Evolutionary conservation across 169 alveolate species (phyloP).

Genomic region (Pseudocohnilembus persalinus): DNA sequence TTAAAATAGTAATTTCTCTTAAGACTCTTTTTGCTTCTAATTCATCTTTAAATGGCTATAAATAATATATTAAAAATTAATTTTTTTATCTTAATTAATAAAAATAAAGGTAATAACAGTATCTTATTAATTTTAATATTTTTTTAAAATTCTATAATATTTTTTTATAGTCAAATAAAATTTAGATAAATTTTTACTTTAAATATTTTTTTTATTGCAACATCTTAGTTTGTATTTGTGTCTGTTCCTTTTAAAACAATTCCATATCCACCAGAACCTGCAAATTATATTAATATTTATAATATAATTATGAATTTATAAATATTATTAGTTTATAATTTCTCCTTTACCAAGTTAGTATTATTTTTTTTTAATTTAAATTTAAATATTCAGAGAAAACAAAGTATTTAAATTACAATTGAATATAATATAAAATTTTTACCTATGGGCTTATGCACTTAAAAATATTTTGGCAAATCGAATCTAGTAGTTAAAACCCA

Average conservation of each 20-base stretch:
- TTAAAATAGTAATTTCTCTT: slow-evolving; percentile 49
- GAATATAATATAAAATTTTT: background rate
- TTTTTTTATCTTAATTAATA: no score
- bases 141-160: background rate
- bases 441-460: slow-evolving; percentile 13
- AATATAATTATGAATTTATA: no score
- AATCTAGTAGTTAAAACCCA: slow-evolving; percentile 4
- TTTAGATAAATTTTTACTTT: background rate
- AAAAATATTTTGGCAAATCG: slow-evolving; percentile 9
- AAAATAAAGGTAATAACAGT: background rate
- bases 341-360: no score
- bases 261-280: slow-evolving; percentile 17
- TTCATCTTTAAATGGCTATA: slow-evolving; percentile 4
- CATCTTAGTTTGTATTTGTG: background rate
- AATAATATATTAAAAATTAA: background rate
- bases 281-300: no score
- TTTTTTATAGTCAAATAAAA: background rate
- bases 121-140: background rate
- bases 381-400: no score
- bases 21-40: slow-evolving; percentile 36
- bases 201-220: slow-evolving; percentile 6
- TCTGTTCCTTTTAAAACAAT: slow-evolving; percentile 15
- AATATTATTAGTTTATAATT: no score
- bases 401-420: no score
- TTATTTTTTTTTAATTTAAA: no score